Conservation (phyloP, 176 grass and related monocot genomes). For the Microstegium vimineum region DNA sequence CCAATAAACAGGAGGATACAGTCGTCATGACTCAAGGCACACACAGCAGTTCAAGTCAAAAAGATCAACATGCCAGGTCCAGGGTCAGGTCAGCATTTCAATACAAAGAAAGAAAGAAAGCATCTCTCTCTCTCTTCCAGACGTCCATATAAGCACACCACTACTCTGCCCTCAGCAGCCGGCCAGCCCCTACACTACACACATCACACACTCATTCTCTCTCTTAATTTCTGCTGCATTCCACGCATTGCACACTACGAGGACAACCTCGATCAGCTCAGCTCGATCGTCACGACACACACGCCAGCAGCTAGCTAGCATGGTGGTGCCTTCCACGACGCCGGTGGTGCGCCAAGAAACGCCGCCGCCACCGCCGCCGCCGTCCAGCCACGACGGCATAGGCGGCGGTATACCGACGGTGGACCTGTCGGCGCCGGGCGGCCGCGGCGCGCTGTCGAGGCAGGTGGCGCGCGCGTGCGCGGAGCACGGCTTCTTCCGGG, state of each 20-base stretch:
- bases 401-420: conserved; percentile 51
- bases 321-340: conserved; percentile 63
- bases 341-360: conserved; percentile 18
- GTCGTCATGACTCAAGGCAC: not conserved
- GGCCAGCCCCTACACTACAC: conserved; percentile 6
- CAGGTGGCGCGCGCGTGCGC: conserved; percentile 51
- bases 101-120: no score
- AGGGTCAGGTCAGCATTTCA: conserved; percentile 14
- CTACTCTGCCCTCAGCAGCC: not conserved
- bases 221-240: not conserved
- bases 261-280: not conserved
- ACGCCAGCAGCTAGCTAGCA: not conserved
- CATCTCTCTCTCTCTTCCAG: not conserved
- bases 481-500: conserved; percentile 75
- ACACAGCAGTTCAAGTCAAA: conserved; percentile 14
- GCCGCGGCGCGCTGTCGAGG: conserved; percentile 24
- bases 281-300: not conserved
- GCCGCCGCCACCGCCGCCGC: not conserved
- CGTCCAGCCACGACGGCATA: not conserved
- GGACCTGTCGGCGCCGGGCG: conserved; percentile 50
- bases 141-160: conserved; percentile 40
- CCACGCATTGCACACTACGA: not conserved
- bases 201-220: not conserved
- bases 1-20: not conserved
- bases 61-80: not conserved